phyloP scores from a whole-genome alignment of 768 basidiomycete species.

The Macrolepiota fuliginosa region DNA sequence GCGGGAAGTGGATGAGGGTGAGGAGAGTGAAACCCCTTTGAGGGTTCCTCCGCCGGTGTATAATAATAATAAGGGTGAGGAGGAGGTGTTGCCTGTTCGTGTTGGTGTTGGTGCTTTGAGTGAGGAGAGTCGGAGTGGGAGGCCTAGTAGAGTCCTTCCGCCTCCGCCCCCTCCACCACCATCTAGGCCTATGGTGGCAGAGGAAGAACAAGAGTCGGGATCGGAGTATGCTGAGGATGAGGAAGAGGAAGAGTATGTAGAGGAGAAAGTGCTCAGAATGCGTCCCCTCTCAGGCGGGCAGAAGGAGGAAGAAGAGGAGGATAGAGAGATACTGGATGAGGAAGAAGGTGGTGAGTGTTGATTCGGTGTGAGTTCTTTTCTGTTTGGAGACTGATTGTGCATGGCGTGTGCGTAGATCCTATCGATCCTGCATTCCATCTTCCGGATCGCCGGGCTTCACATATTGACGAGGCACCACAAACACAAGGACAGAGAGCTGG shows the following conservation, averaged over 20 bases:
- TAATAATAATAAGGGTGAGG: not conserved
- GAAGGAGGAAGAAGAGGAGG: slow-evolving; percentile 19
- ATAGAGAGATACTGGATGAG: slow-evolving; percentile 58
- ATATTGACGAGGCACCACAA: not conserved
- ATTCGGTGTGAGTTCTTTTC: not conserved
- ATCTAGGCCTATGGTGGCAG: no score
- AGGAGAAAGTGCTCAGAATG: not conserved
- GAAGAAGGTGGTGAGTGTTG: slow-evolving; percentile 55
- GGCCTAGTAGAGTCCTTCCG: slow-evolving; percentile 10
- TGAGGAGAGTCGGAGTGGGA: slow-evolving; percentile 15
- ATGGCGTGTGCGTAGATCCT: slow-evolving; percentile 52
- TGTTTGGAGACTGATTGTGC: not conserved
- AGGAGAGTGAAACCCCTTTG: slow-evolving; percentile 25
- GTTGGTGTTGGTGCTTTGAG: not conserved
- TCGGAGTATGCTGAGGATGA: slow-evolving; percentile 33
- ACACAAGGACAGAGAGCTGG: not conserved
- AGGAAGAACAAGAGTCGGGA: slow-evolving; percentile 22
- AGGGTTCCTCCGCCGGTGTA: slow-evolving; percentile 18
- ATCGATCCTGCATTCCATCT: slow-evolving; percentile 65
- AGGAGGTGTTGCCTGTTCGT: slow-evolving; percentile 10
- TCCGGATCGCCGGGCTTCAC: slow-evolving; percentile 41
- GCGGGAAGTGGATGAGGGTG: slow-evolving; percentile 22
- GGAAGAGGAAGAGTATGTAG: slow-evolving; percentile 10
- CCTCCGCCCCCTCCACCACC: slow-evolving; percentile 17
- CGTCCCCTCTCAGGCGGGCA: not conserved